Evolutionary conservation across 306 rosid genomes (phyloP).

Genomic region (Hippophae gyantsensis): DNA sequence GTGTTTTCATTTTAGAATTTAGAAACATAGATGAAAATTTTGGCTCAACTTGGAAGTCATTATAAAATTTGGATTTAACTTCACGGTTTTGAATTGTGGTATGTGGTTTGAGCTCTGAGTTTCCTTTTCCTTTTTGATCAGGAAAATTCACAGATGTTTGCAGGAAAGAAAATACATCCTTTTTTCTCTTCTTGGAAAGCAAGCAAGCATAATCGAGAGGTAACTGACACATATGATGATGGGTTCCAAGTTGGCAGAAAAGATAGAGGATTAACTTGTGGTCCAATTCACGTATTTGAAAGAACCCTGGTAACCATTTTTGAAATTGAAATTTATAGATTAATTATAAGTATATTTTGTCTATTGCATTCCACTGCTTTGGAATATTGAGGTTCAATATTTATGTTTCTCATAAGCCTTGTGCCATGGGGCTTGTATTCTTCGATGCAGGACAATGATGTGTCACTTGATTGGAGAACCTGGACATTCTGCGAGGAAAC

Average conservation of each 20-base stretch:
- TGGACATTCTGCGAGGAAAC: constrained; percentile 47
- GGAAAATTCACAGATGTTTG: constrained; percentile 64
- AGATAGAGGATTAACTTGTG: constrained; percentile 19
- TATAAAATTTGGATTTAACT: constrained; percentile 1
- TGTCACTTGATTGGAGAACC: constrained; percentile 48
- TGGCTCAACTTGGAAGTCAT: constrained; percentile 8
- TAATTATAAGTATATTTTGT: constrained; percentile 2
- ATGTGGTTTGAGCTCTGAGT: constrained; percentile 7
- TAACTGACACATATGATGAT: constrained; percentile 19
- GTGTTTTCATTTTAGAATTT: not conserved
- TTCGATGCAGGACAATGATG: constrained; percentile 44
- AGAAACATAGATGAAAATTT: not conserved
- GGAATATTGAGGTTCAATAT: not conserved
- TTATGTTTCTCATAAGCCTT: not conserved
- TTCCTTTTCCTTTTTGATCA: constrained; percentile 20
- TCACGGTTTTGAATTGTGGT: not conserved
- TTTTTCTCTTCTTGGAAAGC: constrained; percentile 47
- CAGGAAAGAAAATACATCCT: constrained; percentile 65
- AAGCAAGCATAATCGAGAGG: constrained; percentile 35
- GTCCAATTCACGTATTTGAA: constrained; percentile 74
- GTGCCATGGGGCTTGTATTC: constrained; percentile 18
- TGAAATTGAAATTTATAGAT: constrained; percentile 5
- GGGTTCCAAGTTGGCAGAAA: constrained; percentile 15
- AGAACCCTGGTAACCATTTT: constrained; percentile 35
- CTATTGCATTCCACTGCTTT: constrained; percentile 2